A percentile compares a stretch with the other conserved stretches of the same genome.
Conservation (phyloP, 495 filamentous ascomycete species). For the Pseudevernia furfuracea region DNA sequence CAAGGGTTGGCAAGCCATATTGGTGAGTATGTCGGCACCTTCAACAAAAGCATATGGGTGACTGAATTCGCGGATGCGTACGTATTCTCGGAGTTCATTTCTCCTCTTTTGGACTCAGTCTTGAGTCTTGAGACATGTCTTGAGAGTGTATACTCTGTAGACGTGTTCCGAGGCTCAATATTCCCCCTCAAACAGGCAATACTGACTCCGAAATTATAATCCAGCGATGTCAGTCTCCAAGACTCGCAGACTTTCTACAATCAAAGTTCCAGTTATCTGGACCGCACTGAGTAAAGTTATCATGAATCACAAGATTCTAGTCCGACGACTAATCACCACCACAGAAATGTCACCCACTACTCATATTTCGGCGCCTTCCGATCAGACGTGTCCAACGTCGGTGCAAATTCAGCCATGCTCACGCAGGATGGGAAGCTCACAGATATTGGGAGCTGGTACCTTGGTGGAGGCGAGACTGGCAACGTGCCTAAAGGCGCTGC, state of each 20-base stretch:
- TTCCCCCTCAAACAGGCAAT: too few species aligned
- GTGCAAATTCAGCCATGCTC: constrained; percentile 37
- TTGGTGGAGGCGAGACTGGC: constrained; percentile 12
- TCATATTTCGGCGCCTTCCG: constrained; percentile 70
- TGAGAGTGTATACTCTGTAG: too few species aligned
- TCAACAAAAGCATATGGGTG: constrained; percentile 58
- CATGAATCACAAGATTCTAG: neutral
- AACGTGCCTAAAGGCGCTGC: constrained; percentile 13
- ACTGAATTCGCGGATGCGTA: constrained; percentile 60
- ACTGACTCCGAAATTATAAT: too few species aligned
- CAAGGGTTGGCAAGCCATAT: constrained; percentile 64
- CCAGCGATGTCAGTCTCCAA: constrained; percentile 38
- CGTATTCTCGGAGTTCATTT: too few species aligned
- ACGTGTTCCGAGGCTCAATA: too few species aligned
- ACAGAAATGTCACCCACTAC: constrained; percentile 60
- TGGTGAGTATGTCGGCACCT: constrained; percentile 48
- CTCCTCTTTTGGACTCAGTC: too few species aligned
- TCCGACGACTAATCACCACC: constrained; percentile 29
- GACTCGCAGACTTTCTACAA: constrained; percentile 42
- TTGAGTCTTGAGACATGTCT: too few species aligned
- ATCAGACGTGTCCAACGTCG: constrained; percentile 54
- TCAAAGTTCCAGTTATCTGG: constrained; percentile 23
- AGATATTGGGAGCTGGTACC: constrained; percentile 22
- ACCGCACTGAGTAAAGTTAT: constrained; percentile 17
- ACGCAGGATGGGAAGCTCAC: constrained; percentile 35